Evolutionary conservation across 805 yeast species (phyloP).

Genomic region (Lachancea thermotolerans): DNA sequence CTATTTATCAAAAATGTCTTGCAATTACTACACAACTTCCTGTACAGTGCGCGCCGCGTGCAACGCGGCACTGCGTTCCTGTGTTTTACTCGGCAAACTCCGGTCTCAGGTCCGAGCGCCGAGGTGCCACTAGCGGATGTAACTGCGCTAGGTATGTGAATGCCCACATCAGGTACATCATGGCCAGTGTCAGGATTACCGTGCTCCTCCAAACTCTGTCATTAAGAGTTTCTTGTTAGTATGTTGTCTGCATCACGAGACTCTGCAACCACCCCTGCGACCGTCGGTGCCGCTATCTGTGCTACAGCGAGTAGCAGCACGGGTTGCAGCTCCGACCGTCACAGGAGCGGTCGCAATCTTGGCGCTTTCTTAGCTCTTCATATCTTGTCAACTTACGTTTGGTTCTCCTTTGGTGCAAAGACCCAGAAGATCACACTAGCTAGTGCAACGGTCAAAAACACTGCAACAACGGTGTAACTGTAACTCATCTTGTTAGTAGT

Average conservation of each 20-base stretch:
- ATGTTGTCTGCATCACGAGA: too few relatives aligned
- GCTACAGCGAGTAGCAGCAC: neutral
- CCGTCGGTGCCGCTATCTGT: too few relatives aligned
- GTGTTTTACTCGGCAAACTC: slow-evolving; percentile 38
- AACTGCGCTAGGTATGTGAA: slow-evolving; percentile 78
- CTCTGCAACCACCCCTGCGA: too few relatives aligned
- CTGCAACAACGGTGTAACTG: slow-evolving; percentile 67
- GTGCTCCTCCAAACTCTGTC: slow-evolving; percentile 65
- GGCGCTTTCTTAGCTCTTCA: neutral
- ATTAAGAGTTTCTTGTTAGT: slow-evolving; percentile 1
- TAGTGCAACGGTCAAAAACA: slow-evolving; percentile 50
- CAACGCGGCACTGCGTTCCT: too few relatives aligned
- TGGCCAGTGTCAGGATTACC: slow-evolving; percentile 56
- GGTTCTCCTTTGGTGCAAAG: slow-evolving; percentile 77
- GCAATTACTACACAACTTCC: neutral
- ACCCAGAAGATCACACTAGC: slow-evolving; percentile 70
- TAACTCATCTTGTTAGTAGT: neutral
- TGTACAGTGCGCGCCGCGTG: neutral
- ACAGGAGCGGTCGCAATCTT: neutral
- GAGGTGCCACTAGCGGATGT: slow-evolving; percentile 88
- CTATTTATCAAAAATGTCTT: neutral
- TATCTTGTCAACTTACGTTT: slow-evolving; percentile 41
- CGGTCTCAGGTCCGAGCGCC: slow-evolving; percentile 83
- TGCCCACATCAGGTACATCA: slow-evolving; percentile 90
- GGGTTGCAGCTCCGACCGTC: neutral